These are phyloP conservation scores for Vaccinium vitisidaea DNA, from an alignment of 148 eudicot species.

Conservation along the genomic window DNA sequence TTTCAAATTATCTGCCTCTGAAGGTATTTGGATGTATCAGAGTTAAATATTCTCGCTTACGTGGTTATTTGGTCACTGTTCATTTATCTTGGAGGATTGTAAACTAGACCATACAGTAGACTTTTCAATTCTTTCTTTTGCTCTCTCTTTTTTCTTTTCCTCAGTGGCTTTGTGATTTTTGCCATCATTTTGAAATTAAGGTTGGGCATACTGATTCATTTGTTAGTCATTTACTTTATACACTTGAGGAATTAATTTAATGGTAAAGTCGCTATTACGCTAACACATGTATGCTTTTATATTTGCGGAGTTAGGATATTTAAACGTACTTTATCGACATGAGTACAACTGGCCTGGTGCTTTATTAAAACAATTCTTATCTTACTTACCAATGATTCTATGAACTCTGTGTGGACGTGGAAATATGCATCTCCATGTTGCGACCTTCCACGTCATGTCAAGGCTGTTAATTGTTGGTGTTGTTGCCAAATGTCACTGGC, in stretches of 20 bases:
- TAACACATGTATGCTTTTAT: neutral
- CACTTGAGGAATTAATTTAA: neutral
- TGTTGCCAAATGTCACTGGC: neutral
- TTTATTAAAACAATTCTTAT: neutral
- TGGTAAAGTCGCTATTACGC: neutral
- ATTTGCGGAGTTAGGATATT: neutral
- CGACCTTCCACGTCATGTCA: neutral
- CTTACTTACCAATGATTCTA: neutral
- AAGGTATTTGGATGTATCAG: neutral
- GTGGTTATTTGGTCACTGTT: neutral
- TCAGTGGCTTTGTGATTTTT: neutral
- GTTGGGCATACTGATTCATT: neutral
- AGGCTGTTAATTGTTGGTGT: neutral
- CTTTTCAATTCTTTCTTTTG: neutral
- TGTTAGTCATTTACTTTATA: neutral
- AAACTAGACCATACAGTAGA: neutral
- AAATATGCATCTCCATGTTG: neutral
- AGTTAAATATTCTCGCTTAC: neutral
- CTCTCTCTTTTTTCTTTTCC: neutral
- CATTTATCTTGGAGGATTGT: neutral
- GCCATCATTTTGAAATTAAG: neutral
- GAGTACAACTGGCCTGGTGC: neutral
- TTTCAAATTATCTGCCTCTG: neutral
- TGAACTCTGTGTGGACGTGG: neutral
- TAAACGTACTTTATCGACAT: neutral